Conservation (phyloP, 2,329 filamentous ascomycete genomes). For the Trichoderma oligosporum region DNA sequence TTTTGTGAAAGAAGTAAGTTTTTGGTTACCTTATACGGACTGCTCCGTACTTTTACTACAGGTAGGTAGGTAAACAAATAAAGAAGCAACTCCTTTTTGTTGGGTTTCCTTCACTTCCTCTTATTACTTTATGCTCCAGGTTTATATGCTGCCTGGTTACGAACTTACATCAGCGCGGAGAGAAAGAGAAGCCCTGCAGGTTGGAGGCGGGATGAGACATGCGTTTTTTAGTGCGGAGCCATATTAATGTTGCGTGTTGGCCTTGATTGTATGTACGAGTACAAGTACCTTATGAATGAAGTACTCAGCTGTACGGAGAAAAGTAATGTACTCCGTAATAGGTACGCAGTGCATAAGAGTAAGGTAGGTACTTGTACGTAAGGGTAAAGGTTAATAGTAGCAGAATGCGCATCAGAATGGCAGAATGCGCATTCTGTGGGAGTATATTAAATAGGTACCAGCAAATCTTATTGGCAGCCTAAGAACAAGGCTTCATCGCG, state of each 20-base stretch:
- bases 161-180: background rate
- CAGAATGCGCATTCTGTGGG: too few species aligned
- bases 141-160: background rate
- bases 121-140: background rate
- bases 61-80: too few species aligned
- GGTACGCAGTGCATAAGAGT: too few species aligned
- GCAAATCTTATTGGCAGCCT: constrained; percentile 2
- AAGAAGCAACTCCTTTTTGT: background rate
- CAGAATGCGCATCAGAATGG: too few species aligned
- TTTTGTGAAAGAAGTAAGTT: background rate
- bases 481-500: background rate
- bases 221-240: constrained; percentile 1
- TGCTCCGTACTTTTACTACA: too few species aligned
- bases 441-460: too few species aligned
- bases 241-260: background rate
- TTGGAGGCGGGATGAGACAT: constrained; percentile 10
- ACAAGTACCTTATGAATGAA: background rate
- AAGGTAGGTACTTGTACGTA: too few species aligned
- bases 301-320: too few species aligned
- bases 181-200: background rate
- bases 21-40: too few species aligned
- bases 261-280: background rate
- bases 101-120: background rate
- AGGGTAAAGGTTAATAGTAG: too few species aligned
- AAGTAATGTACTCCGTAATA: too few species aligned